Evolutionary conservation across 176 grass and related monocot species (phyloP), one percentile per base, ranked within the genome.

Genomic region (Otatea glauca): DNA sequence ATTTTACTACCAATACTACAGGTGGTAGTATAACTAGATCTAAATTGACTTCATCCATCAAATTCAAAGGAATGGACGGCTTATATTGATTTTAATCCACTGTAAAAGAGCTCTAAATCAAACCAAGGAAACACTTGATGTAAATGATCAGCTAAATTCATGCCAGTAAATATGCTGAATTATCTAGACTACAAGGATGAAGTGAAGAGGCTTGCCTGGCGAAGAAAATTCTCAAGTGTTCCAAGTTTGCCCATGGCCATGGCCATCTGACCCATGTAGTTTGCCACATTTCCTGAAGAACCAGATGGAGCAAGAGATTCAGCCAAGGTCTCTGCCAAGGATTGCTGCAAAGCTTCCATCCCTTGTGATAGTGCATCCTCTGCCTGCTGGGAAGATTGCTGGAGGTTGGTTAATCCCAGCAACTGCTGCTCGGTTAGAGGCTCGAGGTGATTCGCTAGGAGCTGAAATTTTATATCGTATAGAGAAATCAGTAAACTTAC

Each of bases 181-280:
- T 68, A 17, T 34, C 76, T 48, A 4, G 1, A 2, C 24, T 17
- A n/a, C n/a, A 83, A 78, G 17, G 23, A 83, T 32, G 44, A 5
- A 2, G 27, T 34, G 23, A 59, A 59, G 9, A 66, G 20, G 53
- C 89, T 65, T 80, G 76, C 93, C 85, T 95, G 93, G 18, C 87
- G 82, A 72, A 95, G 88, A 80, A 95, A 95, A 62, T 86, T 95
- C 65, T 95, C 93, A 0, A 95, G 85, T 0, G 87, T 92, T 32
- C 93, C 90, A 56, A 95, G 88, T 56, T 95, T 92, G 29, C 90
- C 93, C 93, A 95, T 95, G 50, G 93, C 90, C 93, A 95, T 95
- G 59, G 90, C 93, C 93, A 95, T 95, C 85, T 95, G 93, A 73
- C 90, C 93, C 93, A 95, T 95, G 90, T 95, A 95, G 76, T 90